Evolutionary conservation across 2,329 filamentous ascomycete genomes (phyloP), one percentile per base, ranked within the genome.

Genomic region (Diaporthe australafricana): DNA sequence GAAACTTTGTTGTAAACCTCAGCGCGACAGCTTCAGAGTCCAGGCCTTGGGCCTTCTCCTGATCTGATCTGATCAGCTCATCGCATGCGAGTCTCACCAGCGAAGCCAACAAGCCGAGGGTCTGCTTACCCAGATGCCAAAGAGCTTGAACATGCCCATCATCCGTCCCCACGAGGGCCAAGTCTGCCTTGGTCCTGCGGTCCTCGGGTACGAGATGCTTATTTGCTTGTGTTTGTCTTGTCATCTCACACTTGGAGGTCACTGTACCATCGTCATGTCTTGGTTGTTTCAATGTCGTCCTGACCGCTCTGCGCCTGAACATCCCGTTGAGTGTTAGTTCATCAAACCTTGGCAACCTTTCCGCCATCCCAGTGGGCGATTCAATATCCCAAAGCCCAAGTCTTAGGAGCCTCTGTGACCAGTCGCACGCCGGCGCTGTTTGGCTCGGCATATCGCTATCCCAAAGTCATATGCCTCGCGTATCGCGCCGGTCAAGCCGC

Each of bases 221-320:
- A 35, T 48, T 63, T 48, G 42, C 60, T 20, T n/a, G 45, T 65
- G 60, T 50, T 50, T 65, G 60, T 27, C 60, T 50, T 50, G 60
- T 65, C 60, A 65, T 65, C 45, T 65, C 60, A 65, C 45, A 35
- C 60, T 48, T 38, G 45, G 17, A 30, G 7, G 30, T 25, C 45
- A 38, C 45, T 50, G 42, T 50, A 3, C 60, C 60, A 50, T 65
- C n/a, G 45, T 45, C 60, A 50, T n/a, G n/a, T 65, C 60, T 65
- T 50, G 60, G 60, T 65, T 65, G 60, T 65, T 65, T 65, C 60
- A 65, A 65, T 38, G 60, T 38, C 60, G 45, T 50, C 60, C 60
- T 63, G 60, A 12, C 60, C 30, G 7, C 30, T 38, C n/a, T 42
- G 22, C 45, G 60, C 60, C 45, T 65, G 60, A 50, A 35, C 60